Conservation (phyloP, 345 rosid species). For the Citropsis articulata region DNA sequence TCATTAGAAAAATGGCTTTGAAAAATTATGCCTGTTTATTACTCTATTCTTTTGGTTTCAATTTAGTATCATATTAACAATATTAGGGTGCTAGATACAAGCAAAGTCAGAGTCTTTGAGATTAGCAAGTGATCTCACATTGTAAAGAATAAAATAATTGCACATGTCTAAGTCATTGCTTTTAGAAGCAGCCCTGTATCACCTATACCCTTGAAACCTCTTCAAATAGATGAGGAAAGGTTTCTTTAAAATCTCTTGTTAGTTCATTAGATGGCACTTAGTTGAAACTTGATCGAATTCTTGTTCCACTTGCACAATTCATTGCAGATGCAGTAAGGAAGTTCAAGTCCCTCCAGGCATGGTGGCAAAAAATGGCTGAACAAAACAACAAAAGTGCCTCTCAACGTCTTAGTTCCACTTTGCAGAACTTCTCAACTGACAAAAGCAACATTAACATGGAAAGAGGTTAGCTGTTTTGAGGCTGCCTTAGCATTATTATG, state of each 20-base stretch:
- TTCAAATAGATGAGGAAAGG: neutral
- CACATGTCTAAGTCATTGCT: neutral
- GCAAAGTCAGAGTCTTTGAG: neutral
- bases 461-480: constrained; percentile 42
- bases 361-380: constrained; percentile 94
- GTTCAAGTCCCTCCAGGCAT: constrained; percentile 77
- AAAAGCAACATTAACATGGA: constrained; percentile 23
- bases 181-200: neutral
- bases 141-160: neutral
- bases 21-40: neutral
- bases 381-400: constrained; percentile 36
- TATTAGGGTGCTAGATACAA: neutral
- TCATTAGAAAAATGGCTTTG: neutral
- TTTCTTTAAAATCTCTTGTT: neutral
- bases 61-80: neutral
- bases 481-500: constrained; percentile 4
- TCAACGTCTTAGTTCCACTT: constrained; percentile 33
- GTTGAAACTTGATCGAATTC: neutral
- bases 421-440: constrained; percentile 26
- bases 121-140: neutral
- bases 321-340: constrained; percentile 63
- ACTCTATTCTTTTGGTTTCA: neutral
- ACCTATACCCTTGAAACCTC: neutral
- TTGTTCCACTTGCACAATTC: neutral
- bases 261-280: neutral